Evolutionary conservation across 345 rosid genomes (phyloP), one percentile per base, ranked within the genome.

Genomic region (Chamaenerion angustifolium): DNA sequence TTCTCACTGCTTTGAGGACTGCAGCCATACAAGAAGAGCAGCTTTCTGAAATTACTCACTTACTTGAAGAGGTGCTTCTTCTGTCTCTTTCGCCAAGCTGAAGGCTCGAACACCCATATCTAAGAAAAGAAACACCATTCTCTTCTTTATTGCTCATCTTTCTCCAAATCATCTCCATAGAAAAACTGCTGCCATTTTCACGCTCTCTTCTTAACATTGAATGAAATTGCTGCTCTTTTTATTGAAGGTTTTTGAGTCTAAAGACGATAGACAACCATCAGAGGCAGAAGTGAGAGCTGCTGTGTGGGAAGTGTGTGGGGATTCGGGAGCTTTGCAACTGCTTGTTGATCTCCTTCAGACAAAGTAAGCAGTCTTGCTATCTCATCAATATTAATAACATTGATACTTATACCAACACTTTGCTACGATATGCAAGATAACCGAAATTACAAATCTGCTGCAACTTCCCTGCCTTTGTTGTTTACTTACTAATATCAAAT

Each of bases 291-390:
- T 90, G n/a, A 75, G 80, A 66, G 70, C 83, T 61, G 98, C 92
- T 6, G 69, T 83, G 45, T 90, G 95, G 98, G 94, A 90, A 76
- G 88, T 68, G 50, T 85, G 85, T 54, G 95, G 95, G 42, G 94
- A 90, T 73, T 85, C 84, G 45, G 95, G 95, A 65, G 98, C 95
- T 58, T 54, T 90, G 55, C 94, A 90, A 62, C 67, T 90, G 59
- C 88, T 90, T 57, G 79, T 90, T 41, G 98, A 90, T 75, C 95
- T 90, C 55, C 88, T 85, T 56, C 76, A 76, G 60, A 58, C 65
- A 42, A 90, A 81, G 94, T 85, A 74, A 63, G 70, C 48, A 3
- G 41, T 35, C 37, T 5, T 18, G 23, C 21, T 41, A 11, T 40
- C 15, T 35, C 10, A 8, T 35, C 2, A 10, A 14, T 27, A 27